These are phyloP conservation scores for Calonectria henricotiae DNA, from an alignment of 2,329 filamentous ascomycete genomes.

Conservation along the genomic window DNA sequence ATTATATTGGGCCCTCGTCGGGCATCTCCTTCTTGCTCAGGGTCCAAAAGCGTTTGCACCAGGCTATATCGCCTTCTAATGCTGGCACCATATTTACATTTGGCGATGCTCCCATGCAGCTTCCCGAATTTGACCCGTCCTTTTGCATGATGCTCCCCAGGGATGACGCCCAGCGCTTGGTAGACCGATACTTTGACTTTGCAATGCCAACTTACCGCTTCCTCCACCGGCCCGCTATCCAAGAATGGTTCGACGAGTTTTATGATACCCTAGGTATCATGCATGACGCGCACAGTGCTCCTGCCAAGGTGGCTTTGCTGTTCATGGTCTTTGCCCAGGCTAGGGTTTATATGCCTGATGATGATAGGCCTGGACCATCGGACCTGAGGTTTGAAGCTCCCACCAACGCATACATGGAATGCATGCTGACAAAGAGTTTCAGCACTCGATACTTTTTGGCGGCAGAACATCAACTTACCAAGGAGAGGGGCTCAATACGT, in stretches of 20 bases:
- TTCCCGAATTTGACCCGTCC: conserved; percentile 56
- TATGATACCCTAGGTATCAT: conserved; percentile 56
- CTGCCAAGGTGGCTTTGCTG: conserved; percentile 61
- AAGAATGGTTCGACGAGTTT: conserved; percentile 65
- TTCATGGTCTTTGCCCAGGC: conserved; percentile 70
- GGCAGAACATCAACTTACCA: conserved; percentile 59
- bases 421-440: not conserved
- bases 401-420: rapidly evolving
- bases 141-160: conserved; percentile 62
- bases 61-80: conserved; percentile 47
- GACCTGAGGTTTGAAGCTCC: conserved; percentile 45
- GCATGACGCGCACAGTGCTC: conserved; percentile 46
- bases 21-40: conserved; percentile 54
- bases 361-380: conserved; percentile 48
- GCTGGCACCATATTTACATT: conserved; percentile 64
- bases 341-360: conserved; percentile 59
- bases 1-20: conserved; percentile 56
- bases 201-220: conserved; percentile 72
- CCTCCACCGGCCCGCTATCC: conserved; percentile 68
- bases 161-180: conserved; percentile 56
- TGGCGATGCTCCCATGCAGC: conserved; percentile 65
- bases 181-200: conserved; percentile 71
- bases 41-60: conserved; percentile 54
- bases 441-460: conserved; percentile 49
- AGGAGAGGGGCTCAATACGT: conserved; percentile 59